A percentile compares a stretch with the other conserved stretches of the same genome.
These are phyloP conservation scores for Lichtheimia corymbifera DNA, from an alignment of 371 early-diverging fungal species.

Conservation along the genomic window DNA sequence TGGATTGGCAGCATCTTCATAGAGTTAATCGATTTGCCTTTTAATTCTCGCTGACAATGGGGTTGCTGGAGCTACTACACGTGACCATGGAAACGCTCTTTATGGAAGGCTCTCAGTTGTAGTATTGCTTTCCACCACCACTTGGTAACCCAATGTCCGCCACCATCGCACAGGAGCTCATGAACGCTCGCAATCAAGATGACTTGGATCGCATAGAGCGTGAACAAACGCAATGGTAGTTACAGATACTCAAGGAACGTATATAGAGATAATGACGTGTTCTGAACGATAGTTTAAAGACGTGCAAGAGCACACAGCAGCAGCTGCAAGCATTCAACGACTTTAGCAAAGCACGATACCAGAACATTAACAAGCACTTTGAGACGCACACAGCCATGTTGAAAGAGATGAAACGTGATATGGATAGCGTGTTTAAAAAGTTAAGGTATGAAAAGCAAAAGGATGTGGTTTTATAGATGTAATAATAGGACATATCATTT, in stretches of 20 bases:
- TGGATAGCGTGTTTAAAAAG: slow-evolving; percentile 42
- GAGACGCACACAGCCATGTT: slow-evolving; percentile 42
- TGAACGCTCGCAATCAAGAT: slow-evolving; percentile 7
- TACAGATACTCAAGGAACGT: no score
- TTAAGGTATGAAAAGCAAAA: slow-evolving; percentile 20
- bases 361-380: slow-evolving; percentile 44
- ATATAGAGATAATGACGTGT: neutral
- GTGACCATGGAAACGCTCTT: no score
- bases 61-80: no score
- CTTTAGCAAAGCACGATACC: slow-evolving; percentile 48
- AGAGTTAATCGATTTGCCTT: no score
- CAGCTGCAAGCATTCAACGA: slow-evolving; percentile 45
- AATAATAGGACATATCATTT: neutral
- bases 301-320: slow-evolving; percentile 28
- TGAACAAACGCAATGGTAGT: slow-evolving; percentile 12
- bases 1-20: no score
- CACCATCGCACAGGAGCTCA: slow-evolving; percentile 6
- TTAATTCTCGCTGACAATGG: no score
- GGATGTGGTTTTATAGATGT: no score
- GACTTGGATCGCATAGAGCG: slow-evolving; percentile 6
- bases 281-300: slow-evolving; percentile 18
- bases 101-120: no score
- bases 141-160: no score
- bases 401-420: slow-evolving; percentile 40
- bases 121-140: neutral